A percentile compares a stretch with the other conserved stretches of the same genome.
phyloP scores from a whole-genome alignment of 176 grass and related monocot species.

The Rhynchospora tenuis region DNA sequence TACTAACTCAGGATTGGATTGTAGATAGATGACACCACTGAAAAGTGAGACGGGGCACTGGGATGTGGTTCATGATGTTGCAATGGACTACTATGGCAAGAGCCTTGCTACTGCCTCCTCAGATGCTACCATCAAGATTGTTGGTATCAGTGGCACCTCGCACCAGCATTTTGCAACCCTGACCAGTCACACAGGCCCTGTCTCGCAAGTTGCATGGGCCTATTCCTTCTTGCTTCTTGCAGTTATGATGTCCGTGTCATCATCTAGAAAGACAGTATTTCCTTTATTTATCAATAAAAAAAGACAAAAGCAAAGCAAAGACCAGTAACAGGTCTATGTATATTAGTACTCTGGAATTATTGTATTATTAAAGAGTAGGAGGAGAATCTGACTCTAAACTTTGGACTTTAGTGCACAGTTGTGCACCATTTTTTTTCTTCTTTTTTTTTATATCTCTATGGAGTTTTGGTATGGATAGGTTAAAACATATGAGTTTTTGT shows the following conservation, averaged over 20 bases:
- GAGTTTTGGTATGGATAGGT: not conserved
- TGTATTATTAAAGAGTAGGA: no score
- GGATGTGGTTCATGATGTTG: conserved; percentile 58
- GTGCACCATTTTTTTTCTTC: not conserved
- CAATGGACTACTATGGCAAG: conserved; percentile 82
- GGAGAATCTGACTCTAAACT: not conserved
- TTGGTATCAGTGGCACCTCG: conserved; percentile 55
- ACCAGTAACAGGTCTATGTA: not conserved
- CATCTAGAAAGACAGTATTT: conserved; percentile 65
- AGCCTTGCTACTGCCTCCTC: conserved; percentile 63
- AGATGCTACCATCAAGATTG: conserved; percentile 61
- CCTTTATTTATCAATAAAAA: no score
- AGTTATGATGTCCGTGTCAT: conserved; percentile 59
- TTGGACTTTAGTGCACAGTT: not conserved
- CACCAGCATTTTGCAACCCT: conserved; percentile 69
- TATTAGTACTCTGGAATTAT: no score
- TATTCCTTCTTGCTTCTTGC: conserved; percentile 69
- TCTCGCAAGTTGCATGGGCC: conserved; percentile 71
- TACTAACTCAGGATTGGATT: not conserved
- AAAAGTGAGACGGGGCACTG: conserved; percentile 68
- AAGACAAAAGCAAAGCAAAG: no score
- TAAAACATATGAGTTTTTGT: not conserved
- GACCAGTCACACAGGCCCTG: conserved; percentile 58
- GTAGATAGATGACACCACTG: conserved; percentile 39
- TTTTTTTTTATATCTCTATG: not conserved